Conservation (phyloP, 257 asterid species). For the Solanum bulbocastanum region DNA sequence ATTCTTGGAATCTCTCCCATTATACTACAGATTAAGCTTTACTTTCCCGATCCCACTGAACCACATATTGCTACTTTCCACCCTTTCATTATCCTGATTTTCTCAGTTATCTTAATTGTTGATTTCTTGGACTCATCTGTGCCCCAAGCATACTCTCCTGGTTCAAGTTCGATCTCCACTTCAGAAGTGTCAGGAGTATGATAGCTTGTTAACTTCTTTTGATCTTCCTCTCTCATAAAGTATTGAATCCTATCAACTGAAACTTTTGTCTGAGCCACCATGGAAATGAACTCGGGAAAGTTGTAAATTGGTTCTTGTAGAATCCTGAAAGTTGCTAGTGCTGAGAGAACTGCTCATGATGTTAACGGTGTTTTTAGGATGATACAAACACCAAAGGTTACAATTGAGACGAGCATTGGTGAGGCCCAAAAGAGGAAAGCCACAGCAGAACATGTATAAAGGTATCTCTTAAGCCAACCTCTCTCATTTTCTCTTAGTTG, state of each 20-base stretch:
- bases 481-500: constrained; percentile 55
- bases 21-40: constrained; percentile 58
- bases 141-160: constrained; percentile 68
- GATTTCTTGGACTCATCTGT: constrained; percentile 28
- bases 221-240: constrained; percentile 48
- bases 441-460: constrained; percentile 59
- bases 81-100: constrained; percentile 43
- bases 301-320: constrained; percentile 88
- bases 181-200: constrained; percentile 15
- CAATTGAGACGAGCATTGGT: constrained; percentile 72
- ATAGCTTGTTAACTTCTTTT: constrained; percentile 19
- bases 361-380: constrained; percentile 51
- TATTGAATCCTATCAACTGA: constrained; percentile 50
- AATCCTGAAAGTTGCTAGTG: constrained; percentile 74
- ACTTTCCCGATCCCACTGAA: constrained; percentile 78
- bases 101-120: constrained; percentile 30
- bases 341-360: constrained; percentile 73
- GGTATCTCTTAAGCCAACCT: constrained; percentile 42
- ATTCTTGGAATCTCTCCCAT: constrained; percentile 66
- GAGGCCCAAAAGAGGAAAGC: constrained; percentile 87
- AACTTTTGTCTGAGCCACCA: constrained; percentile 77
- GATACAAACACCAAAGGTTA: constrained; percentile 61
- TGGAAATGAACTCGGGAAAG: constrained; percentile 68
- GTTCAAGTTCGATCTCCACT: constrained; percentile 49
- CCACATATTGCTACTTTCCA: constrained; percentile 76